Evolutionary conservation across 1,284 basidiomycete genomes (phyloP).

Genomic region (Cryptococcus sp.): DNA sequence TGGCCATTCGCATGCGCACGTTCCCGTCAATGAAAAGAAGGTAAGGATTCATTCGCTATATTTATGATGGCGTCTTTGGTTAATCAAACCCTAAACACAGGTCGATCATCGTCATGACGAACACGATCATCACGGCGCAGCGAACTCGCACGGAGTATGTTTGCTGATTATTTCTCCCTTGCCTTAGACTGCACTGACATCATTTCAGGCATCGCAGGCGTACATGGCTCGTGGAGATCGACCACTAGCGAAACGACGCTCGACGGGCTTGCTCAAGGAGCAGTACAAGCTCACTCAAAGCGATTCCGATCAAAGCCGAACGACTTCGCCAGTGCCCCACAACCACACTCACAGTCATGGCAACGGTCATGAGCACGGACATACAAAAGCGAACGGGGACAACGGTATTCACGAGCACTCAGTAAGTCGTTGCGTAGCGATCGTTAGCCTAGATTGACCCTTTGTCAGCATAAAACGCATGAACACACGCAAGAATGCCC

Average conservation of each 20-base stretch:
- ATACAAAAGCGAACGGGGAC: slow-evolving; percentile 7
- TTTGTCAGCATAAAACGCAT: no score
- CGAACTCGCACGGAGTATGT: slow-evolving; percentile 12
- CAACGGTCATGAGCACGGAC: slow-evolving; percentile 63
- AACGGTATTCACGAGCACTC: no score
- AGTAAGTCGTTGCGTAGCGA: no score
- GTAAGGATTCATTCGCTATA: slow-evolving; percentile 5
- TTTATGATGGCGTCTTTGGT: no score
- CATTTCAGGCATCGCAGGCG: not conserved
- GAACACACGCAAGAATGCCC: no score
- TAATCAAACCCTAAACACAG: not conserved
- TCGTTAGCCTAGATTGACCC: no score
- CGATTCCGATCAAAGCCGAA: no score
- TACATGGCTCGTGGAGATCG: not conserved
- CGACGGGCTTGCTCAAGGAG: not conserved
- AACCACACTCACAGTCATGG: slow-evolving; percentile 25
- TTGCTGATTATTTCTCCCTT: not conserved
- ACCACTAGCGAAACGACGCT: not conserved
- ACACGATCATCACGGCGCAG: slow-evolving; percentile 4
- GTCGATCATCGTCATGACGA: slow-evolving; percentile 17
- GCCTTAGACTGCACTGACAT: no score
- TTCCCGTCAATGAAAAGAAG: slow-evolving; percentile 29
- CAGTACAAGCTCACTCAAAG: not conserved
- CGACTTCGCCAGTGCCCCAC: not conserved
- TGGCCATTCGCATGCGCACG: slow-evolving; percentile 20